A percentile compares a stretch with the other conserved stretches of the same genome.
These are phyloP conservation scores for Vitis rupestris DNA, from an alignment of 164 flowering plant species.

Conservation along the genomic window DNA sequence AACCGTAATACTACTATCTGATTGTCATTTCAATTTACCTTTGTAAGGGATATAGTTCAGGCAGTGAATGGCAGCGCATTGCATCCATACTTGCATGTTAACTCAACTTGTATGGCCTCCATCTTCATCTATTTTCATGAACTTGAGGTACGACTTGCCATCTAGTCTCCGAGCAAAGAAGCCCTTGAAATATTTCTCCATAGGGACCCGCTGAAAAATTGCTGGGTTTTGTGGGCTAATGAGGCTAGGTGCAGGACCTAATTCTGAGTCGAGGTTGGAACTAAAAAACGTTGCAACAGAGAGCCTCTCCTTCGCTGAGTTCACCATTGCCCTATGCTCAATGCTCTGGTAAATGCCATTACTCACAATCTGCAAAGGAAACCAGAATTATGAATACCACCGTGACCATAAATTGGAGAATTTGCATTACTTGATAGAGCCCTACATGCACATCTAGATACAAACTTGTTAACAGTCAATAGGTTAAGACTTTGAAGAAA, in stretches of 20 bases:
- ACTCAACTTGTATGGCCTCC: not conserved
- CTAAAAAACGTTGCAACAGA: slow-evolving; percentile 29
- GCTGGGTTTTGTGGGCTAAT: slow-evolving; percentile 24
- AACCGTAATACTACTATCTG: no score
- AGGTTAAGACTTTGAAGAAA: no score
- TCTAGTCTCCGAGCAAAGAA: slow-evolving; percentile 19
- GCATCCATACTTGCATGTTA: not conserved
- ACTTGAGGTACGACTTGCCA: slow-evolving; percentile 27
- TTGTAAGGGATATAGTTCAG: not conserved
- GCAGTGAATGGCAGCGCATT: not conserved
- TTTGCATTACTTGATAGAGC: no score
- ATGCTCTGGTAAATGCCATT: slow-evolving; percentile 28
- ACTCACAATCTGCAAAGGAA: slow-evolving; percentile 22
- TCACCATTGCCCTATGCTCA: slow-evolving; percentile 28
- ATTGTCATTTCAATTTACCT: not conserved
- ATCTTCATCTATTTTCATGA: slow-evolving; percentile 13
- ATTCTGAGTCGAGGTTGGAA: slow-evolving; percentile 18
- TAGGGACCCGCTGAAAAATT: slow-evolving; percentile 1
- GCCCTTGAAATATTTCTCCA: slow-evolving; percentile 12
- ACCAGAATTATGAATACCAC: not conserved
- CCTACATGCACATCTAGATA: no score
- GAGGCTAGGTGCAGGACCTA: slow-evolving; percentile 36
- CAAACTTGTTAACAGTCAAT: no score
- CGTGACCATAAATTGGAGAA: no score
- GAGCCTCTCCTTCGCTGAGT: slow-evolving; percentile 29